Evolutionary conservation across 345 rosid genomes (phyloP), one percentile per base, ranked within the genome.

Genomic region (Cardiospermum halicacabum): DNA sequence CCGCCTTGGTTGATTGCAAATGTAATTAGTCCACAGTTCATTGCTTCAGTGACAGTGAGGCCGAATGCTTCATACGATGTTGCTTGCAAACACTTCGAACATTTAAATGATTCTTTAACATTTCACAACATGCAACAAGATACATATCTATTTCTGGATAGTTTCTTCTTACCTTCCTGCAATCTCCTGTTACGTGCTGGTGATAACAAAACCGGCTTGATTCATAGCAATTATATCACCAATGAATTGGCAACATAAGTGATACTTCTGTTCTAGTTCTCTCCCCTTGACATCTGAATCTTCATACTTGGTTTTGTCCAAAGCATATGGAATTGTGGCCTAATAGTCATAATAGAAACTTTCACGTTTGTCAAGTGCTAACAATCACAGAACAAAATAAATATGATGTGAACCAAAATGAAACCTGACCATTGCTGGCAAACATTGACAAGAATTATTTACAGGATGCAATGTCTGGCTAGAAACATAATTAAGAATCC

Each of bases 401-500:
- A 49, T 22, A 58, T 6, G 26, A 18, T n/a, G 36, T 42, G 31
- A 62, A 40, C 22, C 22, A 47, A 47, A 47, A 5, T 45, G 31
- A 21, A 1, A 88, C 97, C 97, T 88, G 96, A 70, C n/a, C n/a
- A n/a, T n/a, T n/a, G n/a, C n/a, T n/a, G n/a, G n/a, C n/a, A n/a
- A n/a, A n/a, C n/a, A n/a, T n/a, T n/a, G n/a, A n/a, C n/a, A n/a
- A n/a, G n/a, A n/a, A n/a, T n/a, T n/a, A n/a, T 27, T n/a, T 65
- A 26, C 78, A 93, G 98, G 98, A 93, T 82, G 98, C 97, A 36
- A 80, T 93, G 97, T 84, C 96, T 61, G 49, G 89, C 98, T 51
- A 90, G 98, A 77, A 93, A 93, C 78, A 93, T 93, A 68, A 82
- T 93, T 59, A 90, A 93, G 85, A 86, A 90, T 70, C 98, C 98